These are phyloP conservation scores for Mikania micrantha DNA, from an alignment of 129 eudicot species.

Conservation along the genomic window DNA sequence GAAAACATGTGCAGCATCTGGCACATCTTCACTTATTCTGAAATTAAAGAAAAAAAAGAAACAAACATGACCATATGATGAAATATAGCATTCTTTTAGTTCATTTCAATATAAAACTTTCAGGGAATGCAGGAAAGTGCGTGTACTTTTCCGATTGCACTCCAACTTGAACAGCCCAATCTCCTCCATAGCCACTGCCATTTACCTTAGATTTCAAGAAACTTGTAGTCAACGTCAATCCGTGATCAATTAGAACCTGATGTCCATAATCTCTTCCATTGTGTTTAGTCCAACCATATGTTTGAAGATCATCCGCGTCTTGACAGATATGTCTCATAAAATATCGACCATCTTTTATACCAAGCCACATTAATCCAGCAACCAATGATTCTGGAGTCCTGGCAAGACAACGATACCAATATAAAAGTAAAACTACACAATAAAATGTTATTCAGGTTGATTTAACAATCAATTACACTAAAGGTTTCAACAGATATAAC, in stretches of 20 bases:
- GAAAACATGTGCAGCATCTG: constrained; percentile 59
- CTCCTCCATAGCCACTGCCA: constrained; percentile 94
- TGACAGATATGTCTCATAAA: constrained; percentile 81
- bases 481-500: constrained; percentile 4
- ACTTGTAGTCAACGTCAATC: constrained; percentile 60
- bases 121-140: not conserved
- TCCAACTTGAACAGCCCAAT: constrained; percentile 84
- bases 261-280: constrained; percentile 96
- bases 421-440: not conserved
- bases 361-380: constrained; percentile 97
- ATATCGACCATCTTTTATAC: constrained; percentile 76
- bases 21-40: constrained; percentile 34
- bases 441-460: not conserved
- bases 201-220: constrained; percentile 65
- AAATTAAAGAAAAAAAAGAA: constrained; percentile 10
- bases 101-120: not conserved
- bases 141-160: constrained; percentile 56
- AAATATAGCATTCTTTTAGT: not conserved
- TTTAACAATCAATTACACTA: not conserved
- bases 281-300: constrained; percentile 90
- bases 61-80: not conserved
- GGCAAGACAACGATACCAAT: constrained; percentile 28
- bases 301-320: constrained; percentile 77
- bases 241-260: constrained; percentile 69
- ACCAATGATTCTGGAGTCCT: constrained; percentile 83